phyloP scores from a whole-genome alignment of 805 yeast genomes.

The Scheffersomyces lignosus region DNA sequence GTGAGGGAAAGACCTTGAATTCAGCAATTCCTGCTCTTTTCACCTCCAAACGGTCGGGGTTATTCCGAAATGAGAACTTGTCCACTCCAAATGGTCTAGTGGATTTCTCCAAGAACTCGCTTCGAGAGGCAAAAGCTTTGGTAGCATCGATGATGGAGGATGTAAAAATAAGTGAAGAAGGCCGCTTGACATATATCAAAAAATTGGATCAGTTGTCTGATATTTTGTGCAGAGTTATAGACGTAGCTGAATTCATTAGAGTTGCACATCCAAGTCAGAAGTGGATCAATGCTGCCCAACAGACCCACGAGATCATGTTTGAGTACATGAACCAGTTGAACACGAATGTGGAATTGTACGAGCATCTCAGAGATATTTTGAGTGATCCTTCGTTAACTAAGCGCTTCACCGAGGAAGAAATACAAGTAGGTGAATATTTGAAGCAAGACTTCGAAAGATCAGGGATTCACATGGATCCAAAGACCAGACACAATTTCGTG shows the following conservation, averaged over 20 bases:
- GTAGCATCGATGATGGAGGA: constrained; percentile 53
- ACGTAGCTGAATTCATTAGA: constrained; percentile 87
- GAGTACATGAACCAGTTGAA: constrained; percentile 92
- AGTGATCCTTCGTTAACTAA: constrained; percentile 29
- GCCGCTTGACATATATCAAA: constrained; percentile 47
- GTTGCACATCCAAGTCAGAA: constrained; percentile 77
- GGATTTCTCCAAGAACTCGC: constrained; percentile 63
- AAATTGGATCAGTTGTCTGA: constrained; percentile 85
- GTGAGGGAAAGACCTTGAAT: constrained; percentile 13
- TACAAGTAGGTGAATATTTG: constrained; percentile 76
- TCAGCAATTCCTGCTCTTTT: constrained; percentile 8
- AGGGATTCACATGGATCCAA: constrained; percentile 77
- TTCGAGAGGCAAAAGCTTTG: constrained; percentile 62
- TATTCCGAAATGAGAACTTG: constrained; percentile 73
- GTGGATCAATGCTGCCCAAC: constrained; percentile 80
- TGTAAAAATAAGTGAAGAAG: constrained; percentile 41
- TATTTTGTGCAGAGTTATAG: constrained; percentile 86
- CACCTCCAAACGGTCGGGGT: constrained; percentile 45
- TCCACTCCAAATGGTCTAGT: constrained; percentile 69
- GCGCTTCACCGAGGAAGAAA: constrained; percentile 67
- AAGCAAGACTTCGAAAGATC: constrained; percentile 86
- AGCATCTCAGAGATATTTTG: constrained; percentile 57
- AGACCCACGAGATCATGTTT: constrained; percentile 83
- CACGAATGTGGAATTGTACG: constrained; percentile 73
- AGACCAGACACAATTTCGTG: constrained; percentile 68